Evolutionary conservation across 2,329 filamentous ascomycete genomes (phyloP).

Genomic region (Passalora sequoiae): DNA sequence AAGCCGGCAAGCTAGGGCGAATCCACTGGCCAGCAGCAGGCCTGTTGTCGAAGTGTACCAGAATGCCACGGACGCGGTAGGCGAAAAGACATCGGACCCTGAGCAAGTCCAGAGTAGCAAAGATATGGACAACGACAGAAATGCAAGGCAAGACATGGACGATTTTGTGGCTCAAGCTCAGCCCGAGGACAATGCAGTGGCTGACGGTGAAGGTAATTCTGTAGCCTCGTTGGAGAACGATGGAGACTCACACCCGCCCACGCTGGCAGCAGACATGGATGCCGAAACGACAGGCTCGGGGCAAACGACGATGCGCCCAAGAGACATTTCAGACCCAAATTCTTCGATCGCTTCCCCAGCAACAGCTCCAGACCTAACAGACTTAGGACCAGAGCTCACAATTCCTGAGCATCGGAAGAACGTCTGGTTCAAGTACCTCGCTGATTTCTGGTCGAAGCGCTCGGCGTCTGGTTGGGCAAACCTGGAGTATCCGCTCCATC

Average conservation of each 20-base stretch:
- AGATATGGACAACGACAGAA: conserved; percentile 12
- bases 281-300: conserved; percentile 63
- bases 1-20: conserved; percentile 70
- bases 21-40: conserved; percentile 86
- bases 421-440: conserved; percentile 89
- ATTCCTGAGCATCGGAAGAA: conserved; percentile 89
- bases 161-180: conserved; percentile 16
- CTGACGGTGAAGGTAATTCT: conserved; percentile 11
- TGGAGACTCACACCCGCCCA: conserved; percentile 1
- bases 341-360: conserved; percentile 48
- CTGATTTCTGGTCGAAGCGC: conserved; percentile 96
- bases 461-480: conserved; percentile 91
- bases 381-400: conserved; percentile 60
- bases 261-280: conserved; percentile 44
- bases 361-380: conserved; percentile 46
- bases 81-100: conserved; percentile 25
- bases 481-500: conserved; percentile 78
- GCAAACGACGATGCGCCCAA: conserved; percentile 63
- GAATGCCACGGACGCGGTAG: conserved; percentile 84
- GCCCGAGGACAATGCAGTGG: conserved; percentile 16
- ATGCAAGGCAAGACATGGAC: conserved; percentile 16
- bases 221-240: conserved; percentile 5
- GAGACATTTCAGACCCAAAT: conserved; percentile 36
- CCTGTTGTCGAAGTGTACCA: conserved; percentile 95
- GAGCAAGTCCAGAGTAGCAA: conserved; percentile 9